phyloP scores from a whole-genome alignment of 2,329 filamentous ascomycete genomes.

The Fusarium pilosicola region DNA sequence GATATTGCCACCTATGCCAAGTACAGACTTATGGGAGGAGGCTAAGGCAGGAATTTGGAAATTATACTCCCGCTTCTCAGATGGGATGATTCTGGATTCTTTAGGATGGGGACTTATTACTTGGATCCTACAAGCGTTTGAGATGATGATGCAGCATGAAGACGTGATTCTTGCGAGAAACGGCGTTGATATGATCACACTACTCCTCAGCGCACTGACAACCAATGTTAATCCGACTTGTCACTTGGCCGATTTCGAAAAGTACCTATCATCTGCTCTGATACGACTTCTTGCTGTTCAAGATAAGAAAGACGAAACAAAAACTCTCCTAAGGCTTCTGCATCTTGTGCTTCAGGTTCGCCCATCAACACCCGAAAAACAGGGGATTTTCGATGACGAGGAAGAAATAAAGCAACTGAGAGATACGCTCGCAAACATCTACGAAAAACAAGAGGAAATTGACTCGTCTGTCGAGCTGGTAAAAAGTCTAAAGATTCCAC shows the following conservation, averaged over 20 bases:
- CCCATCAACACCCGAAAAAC: not conserved
- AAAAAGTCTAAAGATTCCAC: fast-evolving
- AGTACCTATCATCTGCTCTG: not conserved
- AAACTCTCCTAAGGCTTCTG: not conserved
- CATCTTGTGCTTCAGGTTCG: fast-evolving
- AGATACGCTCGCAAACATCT: fast-evolving
- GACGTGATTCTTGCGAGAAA: not conserved
- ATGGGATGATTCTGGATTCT: not conserved
- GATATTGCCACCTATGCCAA: not conserved
- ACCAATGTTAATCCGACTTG: fast-evolving
- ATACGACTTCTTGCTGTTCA: fast-evolving
- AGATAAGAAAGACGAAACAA: not conserved
- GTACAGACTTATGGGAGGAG: not conserved
- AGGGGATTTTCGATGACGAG: fast-evolving
- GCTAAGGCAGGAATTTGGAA: fast-evolving
- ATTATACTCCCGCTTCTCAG: not conserved
- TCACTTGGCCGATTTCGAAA: not conserved
- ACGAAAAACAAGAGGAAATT: not conserved
- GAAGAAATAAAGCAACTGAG: not conserved
- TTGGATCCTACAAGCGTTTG: not conserved
- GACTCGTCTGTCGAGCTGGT: not conserved
- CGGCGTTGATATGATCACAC: not conserved
- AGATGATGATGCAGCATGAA: not conserved
- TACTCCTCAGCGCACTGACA: fast-evolving
- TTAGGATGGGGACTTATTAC: fast-evolving